phyloP scores from a whole-genome alignment of 2,329 filamentous ascomycete genomes.

The Colletotrichum destructivum region DNA sequence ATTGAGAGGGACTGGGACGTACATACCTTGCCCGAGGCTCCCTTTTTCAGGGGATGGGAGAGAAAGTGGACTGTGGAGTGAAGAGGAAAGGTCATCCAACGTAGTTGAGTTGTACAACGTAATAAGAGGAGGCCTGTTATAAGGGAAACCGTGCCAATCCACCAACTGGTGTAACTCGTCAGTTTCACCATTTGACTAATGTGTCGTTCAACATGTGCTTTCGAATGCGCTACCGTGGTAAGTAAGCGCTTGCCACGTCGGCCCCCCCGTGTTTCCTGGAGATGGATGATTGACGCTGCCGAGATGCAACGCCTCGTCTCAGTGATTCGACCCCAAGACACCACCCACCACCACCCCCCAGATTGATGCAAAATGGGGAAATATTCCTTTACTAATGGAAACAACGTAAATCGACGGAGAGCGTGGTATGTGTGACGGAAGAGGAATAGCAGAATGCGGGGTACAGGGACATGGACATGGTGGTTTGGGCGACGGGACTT shows the following conservation, averaged over 20 bases:
- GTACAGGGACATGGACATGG: background rate
- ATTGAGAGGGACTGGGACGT: constrained; percentile 76
- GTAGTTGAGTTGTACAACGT: too few species aligned
- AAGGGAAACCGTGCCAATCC: too few species aligned
- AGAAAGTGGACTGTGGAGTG: constrained; percentile 71
- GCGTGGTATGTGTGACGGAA: background rate
- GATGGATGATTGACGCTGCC: background rate
- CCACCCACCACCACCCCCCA: too few species aligned
- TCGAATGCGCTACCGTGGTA: too few species aligned
- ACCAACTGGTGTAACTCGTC: too few species aligned
- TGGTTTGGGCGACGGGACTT: background rate
- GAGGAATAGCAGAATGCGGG: constrained; percentile 12
- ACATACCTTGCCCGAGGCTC: constrained; percentile 80
- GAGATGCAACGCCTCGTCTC: background rate
- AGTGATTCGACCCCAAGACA: too few species aligned
- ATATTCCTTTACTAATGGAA: background rate
- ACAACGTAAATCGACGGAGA: background rate
- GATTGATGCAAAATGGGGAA: background rate
- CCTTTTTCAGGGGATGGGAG: constrained; percentile 84
- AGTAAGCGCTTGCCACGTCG: too few species aligned
- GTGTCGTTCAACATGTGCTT: too few species aligned
- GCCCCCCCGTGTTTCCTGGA: too few species aligned
- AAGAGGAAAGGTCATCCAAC: background rate
- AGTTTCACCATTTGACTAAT: too few species aligned
- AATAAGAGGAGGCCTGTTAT: too few species aligned